Evolutionary conservation across 1,284 basidiomycete species (phyloP).

Genomic region (Cystobasidium pallidum): DNA sequence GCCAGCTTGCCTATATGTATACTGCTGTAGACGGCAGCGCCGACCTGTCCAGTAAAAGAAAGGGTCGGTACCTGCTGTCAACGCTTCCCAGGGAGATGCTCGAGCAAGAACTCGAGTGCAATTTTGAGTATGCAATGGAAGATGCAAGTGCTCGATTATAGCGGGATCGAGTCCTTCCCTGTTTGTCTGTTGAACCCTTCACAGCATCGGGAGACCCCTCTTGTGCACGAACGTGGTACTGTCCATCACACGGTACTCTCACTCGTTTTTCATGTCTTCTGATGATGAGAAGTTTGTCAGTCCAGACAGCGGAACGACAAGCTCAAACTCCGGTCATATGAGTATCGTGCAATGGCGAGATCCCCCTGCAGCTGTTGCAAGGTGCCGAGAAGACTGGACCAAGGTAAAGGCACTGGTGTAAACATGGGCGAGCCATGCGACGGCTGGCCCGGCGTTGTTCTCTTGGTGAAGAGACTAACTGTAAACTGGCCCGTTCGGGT

Average conservation of each 20-base stretch:
- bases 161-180: conserved; percentile 11
- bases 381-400: conserved; percentile 4
- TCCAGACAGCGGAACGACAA: neutral
- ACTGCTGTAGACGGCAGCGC: neutral
- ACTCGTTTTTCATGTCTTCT: conserved; percentile 29
- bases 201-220: conserved; percentile 23
- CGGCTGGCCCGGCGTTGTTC: neutral
- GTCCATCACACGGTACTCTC: conserved; percentile 5
- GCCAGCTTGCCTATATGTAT: neutral
- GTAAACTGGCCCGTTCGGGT: conserved; percentile 18
- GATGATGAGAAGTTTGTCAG: neutral
- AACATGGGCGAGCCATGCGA: no score
- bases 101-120: neutral
- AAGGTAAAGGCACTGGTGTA: no score
- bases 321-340: neutral
- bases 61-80: neutral
- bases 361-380: neutral
- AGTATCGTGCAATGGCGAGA: neutral
- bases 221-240: conserved; percentile 24
- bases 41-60: neutral
- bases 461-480: conserved; percentile 25
- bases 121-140: conserved; percentile 15
- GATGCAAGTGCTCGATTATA: neutral
- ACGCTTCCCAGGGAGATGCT: conserved; percentile 23
- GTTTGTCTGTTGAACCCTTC: neutral